Evolutionary conservation across 805 yeast species (phyloP).

Genomic region (Kluyveromyces starmeri): DNA sequence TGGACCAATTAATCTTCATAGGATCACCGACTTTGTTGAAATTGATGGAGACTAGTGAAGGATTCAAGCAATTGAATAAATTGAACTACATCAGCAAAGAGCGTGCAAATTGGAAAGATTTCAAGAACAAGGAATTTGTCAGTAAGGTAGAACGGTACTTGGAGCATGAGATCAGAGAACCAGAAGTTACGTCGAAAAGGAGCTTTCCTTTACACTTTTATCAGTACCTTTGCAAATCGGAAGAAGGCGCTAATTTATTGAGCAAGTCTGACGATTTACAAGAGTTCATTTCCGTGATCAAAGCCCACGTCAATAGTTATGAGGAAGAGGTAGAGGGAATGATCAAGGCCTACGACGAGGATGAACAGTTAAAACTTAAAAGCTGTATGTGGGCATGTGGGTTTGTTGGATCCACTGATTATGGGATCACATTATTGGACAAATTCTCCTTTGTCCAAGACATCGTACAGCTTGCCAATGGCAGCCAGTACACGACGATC

Average conservation of each 20-base stretch:
- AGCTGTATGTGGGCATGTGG: constrained; percentile 86
- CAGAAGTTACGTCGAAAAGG: constrained; percentile 6
- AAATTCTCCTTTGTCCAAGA: constrained; percentile 42
- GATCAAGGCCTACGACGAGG: constrained; percentile 10
- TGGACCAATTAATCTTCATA: constrained; percentile 39
- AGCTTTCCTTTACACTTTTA: constrained; percentile 60
- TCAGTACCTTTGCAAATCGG: constrained; percentile 70
- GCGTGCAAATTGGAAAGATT: constrained; percentile 56
- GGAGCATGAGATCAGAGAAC: constrained; percentile 9
- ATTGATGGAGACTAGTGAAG: constrained; percentile 56
- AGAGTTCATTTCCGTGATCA: constrained; percentile 30
- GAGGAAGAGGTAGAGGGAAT: constrained; percentile 8
- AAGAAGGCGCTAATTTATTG: constrained; percentile 64
- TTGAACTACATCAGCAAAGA: constrained; percentile 55
- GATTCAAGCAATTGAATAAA: constrained; percentile 56
- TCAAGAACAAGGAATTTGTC: constrained; percentile 39
- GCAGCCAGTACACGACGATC: constrained; percentile 46
- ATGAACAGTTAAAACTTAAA: constrained; percentile 44
- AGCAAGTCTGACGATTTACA: constrained; percentile 41
- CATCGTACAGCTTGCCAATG: constrained; percentile 42
- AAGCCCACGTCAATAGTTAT: constrained; percentile 17
- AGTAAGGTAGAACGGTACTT: constrained; percentile 38
- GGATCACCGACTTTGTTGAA: constrained; percentile 52
- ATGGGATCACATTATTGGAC: constrained; percentile 57
- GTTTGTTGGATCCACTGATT: constrained; percentile 61